Conservation (phyloP, 768 basidiomycete species). For the Lactarius tabidus region DNA sequence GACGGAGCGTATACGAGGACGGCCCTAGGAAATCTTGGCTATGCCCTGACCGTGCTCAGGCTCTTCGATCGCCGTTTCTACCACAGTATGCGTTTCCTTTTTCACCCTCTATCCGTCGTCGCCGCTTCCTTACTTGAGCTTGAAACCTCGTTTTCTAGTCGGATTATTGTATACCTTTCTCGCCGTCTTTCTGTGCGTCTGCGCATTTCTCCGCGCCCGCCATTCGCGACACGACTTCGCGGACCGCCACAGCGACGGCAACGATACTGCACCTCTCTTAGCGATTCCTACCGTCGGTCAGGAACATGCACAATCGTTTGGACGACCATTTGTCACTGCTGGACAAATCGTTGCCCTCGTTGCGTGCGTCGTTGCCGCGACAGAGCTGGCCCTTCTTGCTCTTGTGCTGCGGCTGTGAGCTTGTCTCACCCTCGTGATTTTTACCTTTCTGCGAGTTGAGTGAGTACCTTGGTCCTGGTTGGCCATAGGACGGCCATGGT, state of each 20-base stretch:
- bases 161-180: constrained; percentile 65
- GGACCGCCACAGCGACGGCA: constrained; percentile 35
- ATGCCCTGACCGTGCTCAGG: constrained; percentile 67
- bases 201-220: constrained; percentile 56
- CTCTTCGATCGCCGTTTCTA: constrained; percentile 77
- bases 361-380: constrained; percentile 52
- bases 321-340: constrained; percentile 74
- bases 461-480: not conserved
- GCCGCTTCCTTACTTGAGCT: not conserved
- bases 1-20: constrained; percentile 78
- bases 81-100: constrained; percentile 46
- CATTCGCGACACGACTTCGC: constrained; percentile 76
- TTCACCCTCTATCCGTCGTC: not conserved
- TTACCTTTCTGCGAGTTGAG: not conserved
- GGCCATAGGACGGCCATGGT: not conserved
- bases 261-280: constrained; percentile 25
- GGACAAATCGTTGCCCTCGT: constrained; percentile 71
- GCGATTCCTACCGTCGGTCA: constrained; percentile 58
- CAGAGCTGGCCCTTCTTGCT: constrained; percentile 63
- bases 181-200: constrained; percentile 53
- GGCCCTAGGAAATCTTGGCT: constrained; percentile 69
- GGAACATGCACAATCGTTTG: constrained; percentile 59
- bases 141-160: constrained; percentile 31
- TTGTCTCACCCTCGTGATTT: not conserved
- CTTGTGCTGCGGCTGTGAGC: constrained; percentile 43